A percentile compares a stretch with the other conserved stretches of the same genome.
phyloP scores from a whole-genome alignment of 2,329 filamentous ascomycete genomes.

The Coleophoma cylindrospora region DNA sequence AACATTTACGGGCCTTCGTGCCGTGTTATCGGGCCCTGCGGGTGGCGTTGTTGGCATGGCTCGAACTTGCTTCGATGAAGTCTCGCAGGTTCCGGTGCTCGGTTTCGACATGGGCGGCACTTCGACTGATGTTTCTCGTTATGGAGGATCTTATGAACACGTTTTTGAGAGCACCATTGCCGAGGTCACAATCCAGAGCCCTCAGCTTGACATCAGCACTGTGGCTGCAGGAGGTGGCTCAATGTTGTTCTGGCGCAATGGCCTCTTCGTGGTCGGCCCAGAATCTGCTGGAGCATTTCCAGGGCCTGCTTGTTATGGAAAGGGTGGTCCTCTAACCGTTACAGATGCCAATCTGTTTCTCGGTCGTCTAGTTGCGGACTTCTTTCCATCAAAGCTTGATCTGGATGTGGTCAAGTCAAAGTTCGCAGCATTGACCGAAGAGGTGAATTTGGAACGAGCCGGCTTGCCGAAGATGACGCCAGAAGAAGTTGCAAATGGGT shows the following conservation, averaged over 20 bases:
- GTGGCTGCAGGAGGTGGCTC: slow-evolving; percentile 35
- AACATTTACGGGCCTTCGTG: slow-evolving; percentile 55
- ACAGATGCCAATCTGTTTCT: slow-evolving; percentile 88
- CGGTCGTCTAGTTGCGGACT: slow-evolving; percentile 76
- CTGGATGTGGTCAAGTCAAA: slow-evolving; percentile 66
- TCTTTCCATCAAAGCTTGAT: slow-evolving; percentile 86
- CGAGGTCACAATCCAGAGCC: slow-evolving; percentile 72
- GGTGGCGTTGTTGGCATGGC: slow-evolving; percentile 65
- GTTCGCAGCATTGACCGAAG: slow-evolving; percentile 68
- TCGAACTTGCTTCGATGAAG: slow-evolving; percentile 58
- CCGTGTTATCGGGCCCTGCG: slow-evolving; percentile 60
- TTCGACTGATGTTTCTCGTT: slow-evolving; percentile 63
- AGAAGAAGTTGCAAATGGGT: slow-evolving; percentile 50
- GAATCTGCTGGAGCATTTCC: slow-evolving; percentile 66
- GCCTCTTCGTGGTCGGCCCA: slow-evolving; percentile 66
- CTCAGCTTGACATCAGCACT: slow-evolving; percentile 78
- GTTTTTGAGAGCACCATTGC: slow-evolving; percentile 76
- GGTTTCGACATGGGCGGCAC: slow-evolving; percentile 64
- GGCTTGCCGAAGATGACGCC: slow-evolving; percentile 52
- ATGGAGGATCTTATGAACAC: slow-evolving; percentile 62
- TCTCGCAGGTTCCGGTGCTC: slow-evolving; percentile 61
- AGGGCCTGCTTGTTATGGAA: slow-evolving; percentile 84
- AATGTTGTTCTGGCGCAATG: slow-evolving; percentile 61
- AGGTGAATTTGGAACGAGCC: slow-evolving; percentile 69
- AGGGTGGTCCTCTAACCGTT: slow-evolving; percentile 81